Conservation (phyloP, 1,284 basidiomycete species). For the Tilletia walkeri region DNA sequence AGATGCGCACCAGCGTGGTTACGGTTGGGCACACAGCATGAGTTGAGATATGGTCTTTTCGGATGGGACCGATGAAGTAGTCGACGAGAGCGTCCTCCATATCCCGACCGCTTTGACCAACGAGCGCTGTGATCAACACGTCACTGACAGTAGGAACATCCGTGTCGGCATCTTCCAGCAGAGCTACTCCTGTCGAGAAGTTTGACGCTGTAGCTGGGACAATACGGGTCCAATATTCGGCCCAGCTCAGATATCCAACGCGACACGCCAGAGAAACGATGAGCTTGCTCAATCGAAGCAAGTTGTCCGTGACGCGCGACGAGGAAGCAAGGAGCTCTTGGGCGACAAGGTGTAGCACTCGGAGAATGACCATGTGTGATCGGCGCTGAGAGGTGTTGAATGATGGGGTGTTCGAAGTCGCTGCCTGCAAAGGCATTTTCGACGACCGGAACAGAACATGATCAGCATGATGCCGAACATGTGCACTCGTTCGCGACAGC, state of each 20-base stretch:
- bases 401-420: neutral
- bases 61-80: neutral
- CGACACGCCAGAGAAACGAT: neutral
- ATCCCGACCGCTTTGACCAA: neutral
- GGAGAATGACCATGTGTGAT: conserved; percentile 13
- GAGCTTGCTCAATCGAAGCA: conserved; percentile 11
- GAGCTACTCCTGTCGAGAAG: no score
- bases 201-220: neutral
- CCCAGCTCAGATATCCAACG: conserved; percentile 2
- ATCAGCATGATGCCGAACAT: neutral
- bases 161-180: neutral
- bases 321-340: conserved; percentile 27
- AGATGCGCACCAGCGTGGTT: neutral
- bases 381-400: neutral
- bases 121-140: neutral
- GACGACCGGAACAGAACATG: neutral
- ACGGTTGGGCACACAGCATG: neutral
- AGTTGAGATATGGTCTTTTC: neutral
- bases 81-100: neutral
- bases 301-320: conserved; percentile 21
- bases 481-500: neutral
- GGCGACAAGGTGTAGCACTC: conserved; percentile 38
- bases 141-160: neutral
- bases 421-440: neutral
- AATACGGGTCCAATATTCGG: conserved; percentile 12